Evolutionary conservation across 2,329 filamentous ascomycete genomes (phyloP).

Genomic region (Orbilia oligospora): DNA sequence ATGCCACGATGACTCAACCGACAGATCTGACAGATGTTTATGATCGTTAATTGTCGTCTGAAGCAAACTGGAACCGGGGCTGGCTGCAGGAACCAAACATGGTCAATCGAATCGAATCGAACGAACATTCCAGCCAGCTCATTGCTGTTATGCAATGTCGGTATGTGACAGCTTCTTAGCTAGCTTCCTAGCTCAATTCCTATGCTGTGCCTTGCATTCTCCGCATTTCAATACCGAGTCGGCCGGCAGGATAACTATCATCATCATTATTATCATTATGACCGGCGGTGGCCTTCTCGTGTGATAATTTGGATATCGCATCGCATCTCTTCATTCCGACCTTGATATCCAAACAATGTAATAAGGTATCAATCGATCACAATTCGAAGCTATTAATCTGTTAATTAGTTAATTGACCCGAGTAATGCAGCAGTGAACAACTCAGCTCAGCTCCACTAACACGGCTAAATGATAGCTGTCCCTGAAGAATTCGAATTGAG

Average conservation of each 20-base stretch:
- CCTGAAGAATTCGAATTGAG: constrained; percentile 2
- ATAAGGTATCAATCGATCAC: too few relatives aligned
- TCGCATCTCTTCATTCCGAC: constrained; percentile 22
- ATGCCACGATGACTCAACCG: constrained; percentile 2
- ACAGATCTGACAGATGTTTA: too few relatives aligned
- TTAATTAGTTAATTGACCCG: too few relatives aligned
- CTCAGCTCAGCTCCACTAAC: constrained; percentile 14
- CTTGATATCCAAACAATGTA: constrained; percentile 1
- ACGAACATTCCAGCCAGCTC: constrained; percentile 18
- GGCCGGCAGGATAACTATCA: constrained; percentile 5
- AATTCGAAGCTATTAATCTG: too few relatives aligned
- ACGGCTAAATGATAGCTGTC: constrained; percentile 8
- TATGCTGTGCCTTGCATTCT: constrained; percentile 24
- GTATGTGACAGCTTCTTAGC: neutral
- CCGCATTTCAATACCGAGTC: constrained; percentile 7
- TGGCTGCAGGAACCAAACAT: constrained; percentile 11
- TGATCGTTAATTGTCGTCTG: too few relatives aligned
- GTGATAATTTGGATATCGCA: constrained; percentile 17
- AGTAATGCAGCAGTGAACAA: neutral
- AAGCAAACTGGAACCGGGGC: neutral
- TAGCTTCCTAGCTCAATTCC: constrained; percentile 2
- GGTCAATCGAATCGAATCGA: neutral
- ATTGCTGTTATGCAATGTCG: neutral
- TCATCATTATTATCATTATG: too few relatives aligned
- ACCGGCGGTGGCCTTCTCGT: constrained; percentile 22